phyloP scores from a whole-genome alignment of 1,284 basidiomycete species.

The Xanthoconium separans region DNA sequence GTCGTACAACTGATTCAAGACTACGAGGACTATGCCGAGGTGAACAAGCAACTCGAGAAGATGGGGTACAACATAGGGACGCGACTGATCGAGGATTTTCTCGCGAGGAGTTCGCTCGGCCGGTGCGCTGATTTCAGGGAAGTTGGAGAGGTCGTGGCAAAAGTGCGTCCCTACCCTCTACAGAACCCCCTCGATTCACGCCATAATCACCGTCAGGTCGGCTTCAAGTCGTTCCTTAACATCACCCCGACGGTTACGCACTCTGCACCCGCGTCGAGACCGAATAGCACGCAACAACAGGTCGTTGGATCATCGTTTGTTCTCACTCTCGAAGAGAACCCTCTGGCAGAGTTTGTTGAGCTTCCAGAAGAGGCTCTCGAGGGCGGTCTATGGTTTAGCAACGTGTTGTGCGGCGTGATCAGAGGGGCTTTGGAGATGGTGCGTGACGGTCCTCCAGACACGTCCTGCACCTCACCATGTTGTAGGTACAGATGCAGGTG shows the following conservation, averaged over 20 bases:
- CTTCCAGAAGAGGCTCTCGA: constrained; percentile 91
- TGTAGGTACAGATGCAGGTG: constrained; percentile 94
- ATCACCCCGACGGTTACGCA: constrained; percentile 86
- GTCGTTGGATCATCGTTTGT: constrained; percentile 64
- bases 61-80: constrained; percentile 99
- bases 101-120: constrained; percentile 85
- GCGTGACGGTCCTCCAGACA: constrained; percentile 25
- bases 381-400: constrained; percentile 95
- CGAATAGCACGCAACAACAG: constrained; percentile 40
- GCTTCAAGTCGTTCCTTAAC: constrained; percentile 98
- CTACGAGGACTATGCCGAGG: constrained; percentile 95
- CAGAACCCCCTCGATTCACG: background rate
- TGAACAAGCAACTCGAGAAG: constrained; percentile 81
- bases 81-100: constrained; percentile 95
- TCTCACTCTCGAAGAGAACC: constrained; percentile 93
- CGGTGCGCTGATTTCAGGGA: constrained; percentile 91
- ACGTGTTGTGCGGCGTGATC: constrained; percentile 92
- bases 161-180: constrained; percentile 50
- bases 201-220: constrained; percentile 60
- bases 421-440: constrained; percentile 98
- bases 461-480: constrained; percentile 15
- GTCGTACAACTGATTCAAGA: constrained; percentile 99
- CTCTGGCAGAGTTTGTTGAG: constrained; percentile 96
- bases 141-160: constrained; percentile 90
- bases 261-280: constrained; percentile 44